Evolutionary conservation across 1,284 basidiomycete genomes (phyloP), one percentile per base, ranked within the genome.

Genomic region (Binderoboletus segoi): DNA sequence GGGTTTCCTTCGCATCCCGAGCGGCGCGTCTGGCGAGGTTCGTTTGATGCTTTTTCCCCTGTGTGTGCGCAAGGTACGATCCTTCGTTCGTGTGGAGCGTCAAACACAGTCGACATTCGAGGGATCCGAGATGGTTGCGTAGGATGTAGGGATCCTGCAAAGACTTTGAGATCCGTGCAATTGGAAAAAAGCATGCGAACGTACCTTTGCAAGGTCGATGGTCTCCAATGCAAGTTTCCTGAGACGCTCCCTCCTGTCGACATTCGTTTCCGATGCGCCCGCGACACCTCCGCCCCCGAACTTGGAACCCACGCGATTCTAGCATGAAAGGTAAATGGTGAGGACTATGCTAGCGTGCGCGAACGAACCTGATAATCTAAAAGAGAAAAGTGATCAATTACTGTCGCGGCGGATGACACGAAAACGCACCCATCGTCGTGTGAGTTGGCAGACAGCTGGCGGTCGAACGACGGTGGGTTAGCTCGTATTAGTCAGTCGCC

Each of bases 41-140:
- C 2, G 96, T 98, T 74, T 99, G 97, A 71, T 99, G 97, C 74
- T 99, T 99, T 79, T 99, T 99, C 30, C 97, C 97, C 78, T 99
- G 97, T 0, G 97, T 99, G 67, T 99, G 97, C 0, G 97, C 96
- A 47, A 99, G 89, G 74, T 99, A 99, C 21, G 95, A 98, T 26
- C 97, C 97, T 77, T 99, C 97, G 72, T 99, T 99, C 24, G 97
- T 98, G 77, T 99, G 97, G 8, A 99, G 84, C 0, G 97, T 99
- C 38, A 99, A 79, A 74, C 97, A 99, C 38, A 99, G 85, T 66
- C 96, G 92, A 77, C 97, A 99, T 83, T 99, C 97, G 53, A 99
- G 85, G 11, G 95, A 97, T 43, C 97, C 89, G 56, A 99, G 83
- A 74, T 99, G 97, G 75, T 98, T 99, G 73, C 95, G 93, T 47